phyloP scores from a whole-genome alignment of 257 asterid genomes.

The Asclepias syriaca region DNA sequence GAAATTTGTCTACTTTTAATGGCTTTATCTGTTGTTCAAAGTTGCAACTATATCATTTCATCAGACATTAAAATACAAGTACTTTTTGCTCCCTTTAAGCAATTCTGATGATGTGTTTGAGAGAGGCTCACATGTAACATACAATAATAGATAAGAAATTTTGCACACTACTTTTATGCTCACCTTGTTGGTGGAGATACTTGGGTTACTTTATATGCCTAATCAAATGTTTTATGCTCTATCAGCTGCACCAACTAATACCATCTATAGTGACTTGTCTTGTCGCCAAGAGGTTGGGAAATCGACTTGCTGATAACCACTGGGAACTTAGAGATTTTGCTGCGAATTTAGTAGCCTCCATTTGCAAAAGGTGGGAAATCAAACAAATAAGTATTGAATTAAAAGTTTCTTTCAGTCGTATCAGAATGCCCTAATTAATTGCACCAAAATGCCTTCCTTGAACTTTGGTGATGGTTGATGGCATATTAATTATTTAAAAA shows the following conservation, averaged over 20 bases:
- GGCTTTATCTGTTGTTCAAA: neutral
- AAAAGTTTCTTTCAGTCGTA: neutral
- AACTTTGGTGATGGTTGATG: neutral
- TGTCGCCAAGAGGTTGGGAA: constrained; percentile 87
- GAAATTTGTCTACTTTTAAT: neutral
- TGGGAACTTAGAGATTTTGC: constrained; percentile 91
- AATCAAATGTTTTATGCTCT: constrained; percentile 2
- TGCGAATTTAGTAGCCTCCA: constrained; percentile 68
- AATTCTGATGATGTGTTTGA: neutral
- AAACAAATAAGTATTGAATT: neutral
- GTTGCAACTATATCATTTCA: neutral
- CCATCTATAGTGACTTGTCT: constrained; percentile 96
- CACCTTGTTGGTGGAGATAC: neutral
- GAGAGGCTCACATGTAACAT: neutral
- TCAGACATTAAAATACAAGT: neutral
- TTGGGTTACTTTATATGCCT: neutral
- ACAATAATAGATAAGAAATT: neutral
- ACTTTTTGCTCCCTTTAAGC: neutral
- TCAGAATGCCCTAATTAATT: neutral
- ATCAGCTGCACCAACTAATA: constrained; percentile 90
- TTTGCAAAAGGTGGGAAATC: constrained; percentile 70
- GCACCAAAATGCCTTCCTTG: neutral
- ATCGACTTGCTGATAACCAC: constrained; percentile 75
- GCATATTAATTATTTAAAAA: neutral
- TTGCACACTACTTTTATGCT: neutral